Evolutionary conservation across 2,329 filamentous ascomycete genomes (phyloP).

Genomic region (Microcyclosporella mali): DNA sequence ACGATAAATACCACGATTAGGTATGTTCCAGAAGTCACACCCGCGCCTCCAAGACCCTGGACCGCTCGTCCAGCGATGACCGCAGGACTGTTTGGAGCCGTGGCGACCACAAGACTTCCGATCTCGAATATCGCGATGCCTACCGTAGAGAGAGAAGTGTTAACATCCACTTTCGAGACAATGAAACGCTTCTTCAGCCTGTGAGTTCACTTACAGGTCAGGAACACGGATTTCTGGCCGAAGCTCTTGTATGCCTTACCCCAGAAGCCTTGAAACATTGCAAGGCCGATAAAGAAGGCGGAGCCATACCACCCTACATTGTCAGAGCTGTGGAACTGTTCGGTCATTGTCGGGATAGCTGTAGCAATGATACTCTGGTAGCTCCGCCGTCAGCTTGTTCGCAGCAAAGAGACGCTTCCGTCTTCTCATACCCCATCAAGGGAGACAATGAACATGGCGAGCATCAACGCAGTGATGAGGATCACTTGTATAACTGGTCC

Average conservation of each 20-base stretch:
- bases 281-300: conserved; percentile 22
- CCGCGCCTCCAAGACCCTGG: conserved; percentile 48
- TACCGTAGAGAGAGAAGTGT: conserved; percentile 25
- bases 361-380: too few relatives aligned
- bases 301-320: too few relatives aligned
- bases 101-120: conserved; percentile 37
- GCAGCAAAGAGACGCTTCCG: too few relatives aligned
- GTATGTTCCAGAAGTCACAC: conserved; percentile 39
- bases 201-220: conserved; percentile 11
- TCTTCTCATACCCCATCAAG: too few relatives aligned
- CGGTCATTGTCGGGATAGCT: too few relatives aligned
- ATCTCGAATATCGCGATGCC: conserved; percentile 32
- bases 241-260: conserved; percentile 24
- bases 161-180: conserved; percentile 6
- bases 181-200: too few relatives aligned
- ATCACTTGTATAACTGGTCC: too few relatives aligned
- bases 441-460: too few relatives aligned
- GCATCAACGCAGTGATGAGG: too few relatives aligned
- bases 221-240: conserved; percentile 30
- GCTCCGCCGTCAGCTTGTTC: too few relatives aligned
- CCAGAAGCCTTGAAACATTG: conserved; percentile 30
- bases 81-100: conserved; percentile 26
- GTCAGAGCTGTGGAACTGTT: too few relatives aligned
- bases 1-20: conserved; percentile 12
- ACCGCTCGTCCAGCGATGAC: conserved; percentile 48